phyloP scores from a whole-genome alignment of 2,329 filamentous ascomycete genomes.

The Monilinia fructicola region DNA sequence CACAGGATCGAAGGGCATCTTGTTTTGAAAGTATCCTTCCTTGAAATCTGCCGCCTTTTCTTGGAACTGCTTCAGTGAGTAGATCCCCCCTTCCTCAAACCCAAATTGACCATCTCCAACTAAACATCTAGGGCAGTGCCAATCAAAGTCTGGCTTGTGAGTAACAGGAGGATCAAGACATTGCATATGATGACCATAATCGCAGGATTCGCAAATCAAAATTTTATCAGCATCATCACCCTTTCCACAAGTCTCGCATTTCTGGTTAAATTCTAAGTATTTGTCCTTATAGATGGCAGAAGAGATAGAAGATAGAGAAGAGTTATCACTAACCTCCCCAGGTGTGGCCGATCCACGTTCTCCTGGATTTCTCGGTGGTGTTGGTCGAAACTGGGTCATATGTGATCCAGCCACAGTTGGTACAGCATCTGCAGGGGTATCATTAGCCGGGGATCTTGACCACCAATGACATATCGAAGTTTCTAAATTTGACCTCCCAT shows the following conservation, averaged over 20 bases:
- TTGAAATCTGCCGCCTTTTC: slow-evolving; percentile 96
- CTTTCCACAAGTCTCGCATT: slow-evolving; percentile 84
- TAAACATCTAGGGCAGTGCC: slow-evolving; percentile 93
- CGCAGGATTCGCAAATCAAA: slow-evolving; percentile 86
- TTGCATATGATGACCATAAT: slow-evolving; percentile 79
- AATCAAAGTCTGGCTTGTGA: slow-evolving; percentile 77
- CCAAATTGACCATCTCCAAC: slow-evolving; percentile 96
- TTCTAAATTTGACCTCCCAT: slow-evolving; percentile 22
- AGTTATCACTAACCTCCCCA: slow-evolving; percentile 56
- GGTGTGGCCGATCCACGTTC: slow-evolving; percentile 46
- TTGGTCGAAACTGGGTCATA: slow-evolving; percentile 90
- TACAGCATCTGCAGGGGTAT: slow-evolving; percentile 52
- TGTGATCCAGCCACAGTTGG: slow-evolving; percentile 94
- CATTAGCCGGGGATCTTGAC: slow-evolving; percentile 41
- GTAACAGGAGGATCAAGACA: slow-evolving; percentile 87
- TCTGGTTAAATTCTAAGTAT: slow-evolving; percentile 49
- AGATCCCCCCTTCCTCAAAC: slow-evolving; percentile 93
- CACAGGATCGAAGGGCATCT: slow-evolving; percentile 83
- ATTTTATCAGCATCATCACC: slow-evolving; percentile 70
- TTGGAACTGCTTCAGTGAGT: slow-evolving; percentile 93
- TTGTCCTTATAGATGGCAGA: slow-evolving; percentile 18
- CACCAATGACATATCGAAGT: slow-evolving; percentile 32
- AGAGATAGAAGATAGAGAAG: slow-evolving; percentile 46
- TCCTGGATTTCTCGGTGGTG: slow-evolving; percentile 64
- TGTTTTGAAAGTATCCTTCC: slow-evolving; percentile 85